These are phyloP conservation scores for Mikania micrantha DNA, from an alignment of 129 eudicot species.

Conservation along the genomic window DNA sequence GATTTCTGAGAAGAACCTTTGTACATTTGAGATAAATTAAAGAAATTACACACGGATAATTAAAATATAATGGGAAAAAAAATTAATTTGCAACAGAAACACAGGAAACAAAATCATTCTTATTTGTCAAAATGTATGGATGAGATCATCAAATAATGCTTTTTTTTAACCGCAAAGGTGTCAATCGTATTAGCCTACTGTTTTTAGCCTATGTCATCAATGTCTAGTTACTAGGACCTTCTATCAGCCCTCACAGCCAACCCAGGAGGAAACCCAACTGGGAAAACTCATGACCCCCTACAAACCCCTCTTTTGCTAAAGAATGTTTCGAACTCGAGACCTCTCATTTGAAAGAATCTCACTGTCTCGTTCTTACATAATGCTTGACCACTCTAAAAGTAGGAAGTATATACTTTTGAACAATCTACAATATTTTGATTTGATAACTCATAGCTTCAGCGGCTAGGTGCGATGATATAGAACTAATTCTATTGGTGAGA, in stretches of 20 bases:
- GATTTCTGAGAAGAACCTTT: background rate
- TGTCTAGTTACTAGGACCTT: too few species aligned
- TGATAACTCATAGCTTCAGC: background rate
- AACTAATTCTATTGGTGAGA: slow-evolving; percentile 5
- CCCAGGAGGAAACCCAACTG: too few species aligned
- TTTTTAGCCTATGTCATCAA: too few species aligned
- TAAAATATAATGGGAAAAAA: background rate
- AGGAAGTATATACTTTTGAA: background rate
- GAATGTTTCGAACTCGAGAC: too few species aligned
- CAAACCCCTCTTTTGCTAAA: too few species aligned
- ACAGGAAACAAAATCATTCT: background rate
- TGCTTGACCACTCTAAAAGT: background rate
- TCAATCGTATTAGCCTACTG: too few species aligned
- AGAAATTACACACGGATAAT: background rate
- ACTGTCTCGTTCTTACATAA: too few species aligned
- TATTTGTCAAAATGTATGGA: background rate
- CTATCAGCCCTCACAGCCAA: too few species aligned
- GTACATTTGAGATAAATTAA: background rate
- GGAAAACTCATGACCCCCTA: too few species aligned
- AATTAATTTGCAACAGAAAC: background rate
- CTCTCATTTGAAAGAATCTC: too few species aligned
- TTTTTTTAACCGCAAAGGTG: too few species aligned
- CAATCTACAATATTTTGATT: background rate
- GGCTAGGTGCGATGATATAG: slow-evolving; percentile 21
- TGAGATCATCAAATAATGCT: background rate